Evolutionary conservation across 1,284 basidiomycete species (phyloP).

Genomic region (Cryptococcus wingfieldii): DNA sequence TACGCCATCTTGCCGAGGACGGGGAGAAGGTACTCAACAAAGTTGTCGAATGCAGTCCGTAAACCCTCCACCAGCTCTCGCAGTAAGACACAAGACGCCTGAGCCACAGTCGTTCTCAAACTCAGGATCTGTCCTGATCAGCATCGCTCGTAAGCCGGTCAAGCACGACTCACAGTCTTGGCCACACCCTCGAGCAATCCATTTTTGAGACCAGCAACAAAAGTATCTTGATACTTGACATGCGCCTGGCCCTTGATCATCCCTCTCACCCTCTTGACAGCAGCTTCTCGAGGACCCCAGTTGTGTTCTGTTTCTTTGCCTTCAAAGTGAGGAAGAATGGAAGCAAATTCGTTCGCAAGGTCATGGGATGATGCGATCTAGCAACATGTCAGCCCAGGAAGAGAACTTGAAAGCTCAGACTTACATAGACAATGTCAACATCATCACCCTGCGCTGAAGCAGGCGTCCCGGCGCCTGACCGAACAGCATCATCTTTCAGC

Average conservation of each 20-base stretch:
- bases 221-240: constrained; percentile 65
- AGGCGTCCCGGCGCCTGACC: constrained; percentile 33
- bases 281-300: constrained; percentile 79
- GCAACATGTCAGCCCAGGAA: not conserved
- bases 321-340: constrained; percentile 77
- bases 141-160: not conserved
- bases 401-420: constrained; percentile 42
- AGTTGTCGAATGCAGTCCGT: constrained; percentile 67
- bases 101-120: constrained; percentile 84
- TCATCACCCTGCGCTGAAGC: constrained; percentile 48
- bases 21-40: constrained; percentile 69
- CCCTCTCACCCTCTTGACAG: constrained; percentile 75
- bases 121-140: constrained; percentile 63
- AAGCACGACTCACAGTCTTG: constrained; percentile 67
- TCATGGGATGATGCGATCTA: constrained; percentile 81
- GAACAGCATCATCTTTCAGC: not conserved
- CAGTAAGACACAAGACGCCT: constrained; percentile 74
- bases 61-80: constrained; percentile 68
- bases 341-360: constrained; percentile 74
- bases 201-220: constrained; percentile 68
- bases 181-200: constrained; percentile 75
- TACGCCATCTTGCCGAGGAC: constrained; percentile 73
- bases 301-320: constrained; percentile 97
- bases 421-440: constrained; percentile 66
- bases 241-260: constrained; percentile 85